phyloP scores from a whole-genome alignment of 495 filamentous ascomycete genomes.

The Neurospora sp. region DNA sequence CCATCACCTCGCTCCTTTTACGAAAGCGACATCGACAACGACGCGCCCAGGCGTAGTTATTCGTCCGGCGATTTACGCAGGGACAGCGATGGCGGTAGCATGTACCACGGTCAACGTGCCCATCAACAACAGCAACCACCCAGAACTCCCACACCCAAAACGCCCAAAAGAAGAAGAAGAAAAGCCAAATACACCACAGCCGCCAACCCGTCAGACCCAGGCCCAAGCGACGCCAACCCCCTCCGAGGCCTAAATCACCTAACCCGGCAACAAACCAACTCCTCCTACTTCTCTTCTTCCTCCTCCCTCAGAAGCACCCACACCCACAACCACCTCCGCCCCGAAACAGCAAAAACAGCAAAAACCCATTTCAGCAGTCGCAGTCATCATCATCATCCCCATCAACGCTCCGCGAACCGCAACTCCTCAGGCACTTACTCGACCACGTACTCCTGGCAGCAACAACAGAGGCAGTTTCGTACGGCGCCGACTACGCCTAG shows the following conservation, averaged over 20 bases:
- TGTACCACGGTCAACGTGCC: neutral
- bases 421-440: neutral
- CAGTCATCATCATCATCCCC: neutral
- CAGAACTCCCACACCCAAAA: slow-evolving; percentile 3
- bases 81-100: neutral
- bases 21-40: slow-evolving; percentile 42
- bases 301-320: neutral
- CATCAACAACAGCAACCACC: slow-evolving; percentile 10
- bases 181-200: neutral
- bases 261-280: neutral
- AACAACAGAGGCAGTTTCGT: slow-evolving; percentile 25
- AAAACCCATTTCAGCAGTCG: neutral
- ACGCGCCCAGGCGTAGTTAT: slow-evolving; percentile 17
- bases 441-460: slow-evolving; percentile 6
- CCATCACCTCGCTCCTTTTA: slow-evolving; percentile 6
- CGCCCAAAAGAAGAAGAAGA: neutral
- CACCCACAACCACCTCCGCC: slow-evolving; percentile 7
- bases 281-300: neutral
- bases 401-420: neutral
- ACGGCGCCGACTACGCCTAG: slow-evolving; percentile 45
- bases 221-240: neutral
- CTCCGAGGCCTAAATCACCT: neutral
- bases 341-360: neutral
- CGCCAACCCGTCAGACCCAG: neutral
- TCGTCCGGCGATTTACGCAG: neutral